Percentiles rank a stretch among this genome's conserved stretches.
These are phyloP conservation scores for Pisolithus sp. DNA, from an alignment of 768 basidiomycete genomes.

Conservation along the genomic window DNA sequence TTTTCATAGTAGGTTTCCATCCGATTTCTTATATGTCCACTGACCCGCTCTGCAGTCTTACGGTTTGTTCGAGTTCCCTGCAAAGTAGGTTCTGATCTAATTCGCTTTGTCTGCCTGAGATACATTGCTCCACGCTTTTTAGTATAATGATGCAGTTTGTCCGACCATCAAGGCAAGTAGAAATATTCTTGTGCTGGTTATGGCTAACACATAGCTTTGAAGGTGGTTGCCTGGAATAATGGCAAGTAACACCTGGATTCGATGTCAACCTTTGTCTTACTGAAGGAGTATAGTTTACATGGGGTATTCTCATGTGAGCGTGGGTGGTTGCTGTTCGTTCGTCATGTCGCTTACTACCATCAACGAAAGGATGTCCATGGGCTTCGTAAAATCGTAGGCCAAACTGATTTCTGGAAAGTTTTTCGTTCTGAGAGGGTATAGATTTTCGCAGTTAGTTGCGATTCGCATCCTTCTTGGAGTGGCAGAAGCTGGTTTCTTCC, in stretches of 20 bases:
- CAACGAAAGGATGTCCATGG: conserved; percentile 47
- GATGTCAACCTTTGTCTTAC: neutral
- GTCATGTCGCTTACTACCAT: neutral
- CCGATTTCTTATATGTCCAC: neutral
- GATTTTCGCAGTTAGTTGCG: conserved; percentile 54
- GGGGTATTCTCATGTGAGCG: conserved; percentile 56
- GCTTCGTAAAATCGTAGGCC: conserved; percentile 53
- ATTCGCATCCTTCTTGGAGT: conserved; percentile 50
- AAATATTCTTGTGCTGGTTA: neutral
- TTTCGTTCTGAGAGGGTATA: conserved; percentile 14
- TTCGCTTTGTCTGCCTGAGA: neutral
- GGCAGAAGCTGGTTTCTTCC: conserved; percentile 62
- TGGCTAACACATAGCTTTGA: neutral
- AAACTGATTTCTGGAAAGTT: neutral
- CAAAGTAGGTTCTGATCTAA: conserved; percentile 40
- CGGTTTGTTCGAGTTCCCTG: conserved; percentile 51
- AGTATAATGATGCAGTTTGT: conserved; percentile 46
- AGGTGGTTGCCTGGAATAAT: conserved; percentile 64
- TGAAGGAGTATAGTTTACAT: conserved; percentile 36
- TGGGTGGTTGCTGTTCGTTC: neutral
- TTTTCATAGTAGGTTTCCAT: conserved; percentile 50
- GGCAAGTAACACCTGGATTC: conserved; percentile 24
- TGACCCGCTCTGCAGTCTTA: conserved; percentile 46
- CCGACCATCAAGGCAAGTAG: conserved; percentile 49
- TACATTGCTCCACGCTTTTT: neutral